phyloP scores from a whole-genome alignment of 306 rosid species.

The Canavalia gladiata region DNA sequence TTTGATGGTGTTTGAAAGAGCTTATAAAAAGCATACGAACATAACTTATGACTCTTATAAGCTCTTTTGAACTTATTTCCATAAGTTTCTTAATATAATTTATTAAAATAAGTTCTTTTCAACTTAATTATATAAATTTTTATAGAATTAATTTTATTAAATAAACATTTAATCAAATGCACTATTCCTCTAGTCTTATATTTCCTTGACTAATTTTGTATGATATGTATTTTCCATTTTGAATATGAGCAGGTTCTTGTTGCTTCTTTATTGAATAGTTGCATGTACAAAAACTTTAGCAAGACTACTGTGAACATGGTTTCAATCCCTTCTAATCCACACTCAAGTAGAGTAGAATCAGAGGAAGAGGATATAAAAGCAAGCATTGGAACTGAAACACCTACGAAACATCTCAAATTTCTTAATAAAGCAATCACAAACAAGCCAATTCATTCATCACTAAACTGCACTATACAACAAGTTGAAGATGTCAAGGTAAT shows the following conservation, averaged over 20 bases:
- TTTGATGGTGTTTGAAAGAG: no score
- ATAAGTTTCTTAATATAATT: no score
- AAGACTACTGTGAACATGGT: slow-evolving; percentile 74
- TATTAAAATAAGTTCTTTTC: no score
- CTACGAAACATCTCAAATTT: slow-evolving; percentile 63
- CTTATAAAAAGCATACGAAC: no score
- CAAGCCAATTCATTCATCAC: slow-evolving; percentile 55
- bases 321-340: slow-evolving; percentile 64
- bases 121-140: no score
- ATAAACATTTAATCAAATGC: no score
- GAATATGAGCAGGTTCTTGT: slow-evolving; percentile 67
- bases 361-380: slow-evolving; percentile 42
- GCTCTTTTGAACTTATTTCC: no score
- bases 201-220: neutral
- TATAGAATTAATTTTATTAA: no score
- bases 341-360: slow-evolving; percentile 45
- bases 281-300: slow-evolving; percentile 60
- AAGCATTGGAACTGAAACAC: slow-evolving; percentile 38
- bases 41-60: no score
- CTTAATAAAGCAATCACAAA: slow-evolving; percentile 67
- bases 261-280: slow-evolving; percentile 62
- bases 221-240: slow-evolving; percentile 3
- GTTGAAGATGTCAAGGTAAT: slow-evolving; percentile 87
- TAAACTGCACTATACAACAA: slow-evolving; percentile 73
- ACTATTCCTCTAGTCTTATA: no score